Evolutionary conservation across 192 early-diverging fungal genomes (phyloP), one percentile per base, ranked within the genome.

Genomic region (Coemansia asiatica): DNA sequence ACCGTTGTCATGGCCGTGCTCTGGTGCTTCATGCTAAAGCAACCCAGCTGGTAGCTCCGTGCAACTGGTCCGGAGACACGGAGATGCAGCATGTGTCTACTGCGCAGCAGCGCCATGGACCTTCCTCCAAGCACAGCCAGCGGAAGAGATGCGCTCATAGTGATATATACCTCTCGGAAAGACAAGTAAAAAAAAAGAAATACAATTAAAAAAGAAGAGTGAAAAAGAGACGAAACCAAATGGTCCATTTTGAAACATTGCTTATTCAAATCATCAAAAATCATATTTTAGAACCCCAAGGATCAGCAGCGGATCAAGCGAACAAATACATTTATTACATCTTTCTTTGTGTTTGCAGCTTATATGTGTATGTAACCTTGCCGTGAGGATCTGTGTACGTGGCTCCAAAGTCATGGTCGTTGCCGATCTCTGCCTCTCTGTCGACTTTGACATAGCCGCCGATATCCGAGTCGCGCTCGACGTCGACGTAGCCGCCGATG

Each of bases 361-460:
- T 49, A 36, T 35, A 68, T 21, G 40, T 21, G 15, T 56, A 46
- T 19, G 50, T 58, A 23, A 60, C n/a, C 13, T 40, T 38, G 64
- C 35, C n/a, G n/a, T n/a, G 27, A 12, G 54, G 31, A 33, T 28
- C 44, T 19, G 19, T 36, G 27, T 61, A 62, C 22, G 25, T 61
- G 35, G 44, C 64, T 27, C 53, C 56, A 47, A 56, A 55, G 26
- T 46, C 58, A 35, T 73, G 71, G 33, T 68, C 71, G 49, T 68
- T 74, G 22, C 71, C 71, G 21, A 68, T 74, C 29, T 74, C 71
- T 1, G 71, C 56, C 38, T 64, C 61, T 21, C 71, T 51, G 31
- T 61, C 51, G 27, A 74, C 56, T 1, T 64, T 62, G 66, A 33
- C 49, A 57, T 68, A 74, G 10, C 71, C 71, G 66, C 71, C 71